These are phyloP conservation scores for Boeremia exigua DNA, from an alignment of 2,329 filamentous ascomycete species.

Conservation along the genomic window DNA sequence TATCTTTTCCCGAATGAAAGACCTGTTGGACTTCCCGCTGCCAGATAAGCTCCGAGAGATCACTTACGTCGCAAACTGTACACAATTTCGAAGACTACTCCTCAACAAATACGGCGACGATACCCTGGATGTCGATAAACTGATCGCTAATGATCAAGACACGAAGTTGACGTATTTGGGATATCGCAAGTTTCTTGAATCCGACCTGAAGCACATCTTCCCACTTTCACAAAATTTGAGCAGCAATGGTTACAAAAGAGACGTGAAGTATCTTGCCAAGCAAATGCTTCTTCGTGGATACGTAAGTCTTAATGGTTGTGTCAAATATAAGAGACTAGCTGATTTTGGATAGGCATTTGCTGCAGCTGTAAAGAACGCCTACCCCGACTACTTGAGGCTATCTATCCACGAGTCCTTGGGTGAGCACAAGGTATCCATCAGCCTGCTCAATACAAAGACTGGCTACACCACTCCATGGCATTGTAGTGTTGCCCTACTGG, in stretches of 20 bases:
- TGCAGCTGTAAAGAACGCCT: background rate
- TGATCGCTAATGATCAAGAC: background rate
- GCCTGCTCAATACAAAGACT: background rate
- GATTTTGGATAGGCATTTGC: background rate
- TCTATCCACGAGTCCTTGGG: background rate
- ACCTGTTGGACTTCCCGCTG: background rate
- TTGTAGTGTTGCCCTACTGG: background rate
- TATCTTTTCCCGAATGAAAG: background rate
- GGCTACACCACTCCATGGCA: background rate
- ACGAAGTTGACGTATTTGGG: background rate
- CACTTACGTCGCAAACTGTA: background rate
- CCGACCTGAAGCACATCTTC: background rate
- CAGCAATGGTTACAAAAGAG: constrained; percentile 26
- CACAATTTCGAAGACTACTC: background rate
- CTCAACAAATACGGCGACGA: background rate
- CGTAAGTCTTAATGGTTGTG: constrained; percentile 2
- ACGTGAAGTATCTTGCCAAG: constrained; percentile 29
- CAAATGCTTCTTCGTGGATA: constrained; percentile 30
- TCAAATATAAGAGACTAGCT: background rate
- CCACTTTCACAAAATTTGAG: background rate
- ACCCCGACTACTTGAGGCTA: background rate
- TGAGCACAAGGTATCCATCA: background rate
- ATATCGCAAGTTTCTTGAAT: background rate
- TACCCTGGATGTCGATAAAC: background rate
- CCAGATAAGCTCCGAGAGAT: background rate